Evolutionary conservation across 2,329 filamentous ascomycete species (phyloP).

Genomic region (Colletotrichum tanaceti): DNA sequence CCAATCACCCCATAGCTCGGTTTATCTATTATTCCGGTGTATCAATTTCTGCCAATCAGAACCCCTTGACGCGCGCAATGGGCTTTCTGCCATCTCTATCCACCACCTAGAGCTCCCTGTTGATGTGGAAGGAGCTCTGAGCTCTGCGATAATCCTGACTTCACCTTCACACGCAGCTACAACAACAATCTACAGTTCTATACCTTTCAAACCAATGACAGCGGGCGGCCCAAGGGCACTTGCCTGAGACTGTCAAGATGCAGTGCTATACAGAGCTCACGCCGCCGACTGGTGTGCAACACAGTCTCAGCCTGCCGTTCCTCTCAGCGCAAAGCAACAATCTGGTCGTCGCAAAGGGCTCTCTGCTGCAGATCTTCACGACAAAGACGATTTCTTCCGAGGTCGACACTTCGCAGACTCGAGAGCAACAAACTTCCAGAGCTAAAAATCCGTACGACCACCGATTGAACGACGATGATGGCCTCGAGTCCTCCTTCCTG

Average conservation of each 20-base stretch:
- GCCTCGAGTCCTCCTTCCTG: conserved; percentile 74
- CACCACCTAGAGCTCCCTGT: conserved; percentile 12
- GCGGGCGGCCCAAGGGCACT: conserved; percentile 26
- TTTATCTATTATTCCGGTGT: conserved; percentile 11
- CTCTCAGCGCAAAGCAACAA: conserved; percentile 81
- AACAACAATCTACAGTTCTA: conserved; percentile 11
- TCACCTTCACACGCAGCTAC: not conserved
- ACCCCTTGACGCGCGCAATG: not conserved
- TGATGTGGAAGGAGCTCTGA: conserved; percentile 20
- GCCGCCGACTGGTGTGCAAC: conserved; percentile 92
- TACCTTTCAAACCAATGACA: conserved; percentile 30
- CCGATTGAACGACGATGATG: conserved; percentile 69
- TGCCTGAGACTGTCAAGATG: conserved; percentile 67
- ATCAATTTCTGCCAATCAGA: conserved; percentile 20
- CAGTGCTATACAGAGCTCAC: conserved; percentile 98
- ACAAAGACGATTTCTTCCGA: conserved; percentile 75
- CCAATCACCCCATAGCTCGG: not conserved
- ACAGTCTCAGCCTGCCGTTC: conserved; percentile 84
- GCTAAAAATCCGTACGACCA: conserved; percentile 62
- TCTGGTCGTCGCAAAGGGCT: conserved; percentile 91
- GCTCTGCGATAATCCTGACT: conserved; percentile 9
- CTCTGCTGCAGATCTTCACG: conserved; percentile 90
- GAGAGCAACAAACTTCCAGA: conserved; percentile 53
- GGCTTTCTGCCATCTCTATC: conserved; percentile 6
- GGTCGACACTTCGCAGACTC: conserved; percentile 60